A percentile compares a stretch with the other conserved stretches of the same genome.
Conservation (phyloP, 352 stramenopile genomes). For the Phytophthora agathidicida region DNA sequence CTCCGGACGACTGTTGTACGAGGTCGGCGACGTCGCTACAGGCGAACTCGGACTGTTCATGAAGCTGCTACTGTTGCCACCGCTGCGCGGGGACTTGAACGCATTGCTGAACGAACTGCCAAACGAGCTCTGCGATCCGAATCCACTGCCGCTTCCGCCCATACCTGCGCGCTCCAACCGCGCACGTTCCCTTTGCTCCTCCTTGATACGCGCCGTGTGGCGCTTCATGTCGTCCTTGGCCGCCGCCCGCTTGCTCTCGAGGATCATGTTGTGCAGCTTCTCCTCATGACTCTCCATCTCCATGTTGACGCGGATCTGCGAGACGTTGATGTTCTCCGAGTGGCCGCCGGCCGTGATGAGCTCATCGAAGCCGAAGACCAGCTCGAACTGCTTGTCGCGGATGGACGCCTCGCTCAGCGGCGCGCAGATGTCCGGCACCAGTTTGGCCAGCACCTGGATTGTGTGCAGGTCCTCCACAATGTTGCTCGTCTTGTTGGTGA, state of each 20-base stretch:
- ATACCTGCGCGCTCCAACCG: slow-evolving; percentile 78
- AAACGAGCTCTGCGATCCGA: slow-evolving; percentile 79
- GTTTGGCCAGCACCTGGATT: slow-evolving; percentile 97
- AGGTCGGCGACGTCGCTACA: slow-evolving; percentile 67
- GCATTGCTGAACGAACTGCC: slow-evolving; percentile 65
- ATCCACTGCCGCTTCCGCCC: slow-evolving; percentile 65
- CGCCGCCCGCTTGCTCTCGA: slow-evolving; percentile 94
- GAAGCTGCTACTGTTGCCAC: slow-evolving; percentile 44
- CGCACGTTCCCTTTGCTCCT: slow-evolving; percentile 85
- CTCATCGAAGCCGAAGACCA: slow-evolving; percentile 99
- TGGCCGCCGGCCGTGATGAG: slow-evolving; percentile 97
- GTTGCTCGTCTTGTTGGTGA: slow-evolving; percentile 99
- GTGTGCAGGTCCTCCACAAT: slow-evolving; percentile 99
- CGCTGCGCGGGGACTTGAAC: slow-evolving; percentile 73
- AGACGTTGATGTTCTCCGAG: slow-evolving; percentile 95
- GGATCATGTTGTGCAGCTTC: slow-evolving; percentile 98
- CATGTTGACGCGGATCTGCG: slow-evolving; percentile 96
- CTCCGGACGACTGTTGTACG: slow-evolving; percentile 60
- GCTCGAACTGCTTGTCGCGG: slow-evolving; percentile 97
- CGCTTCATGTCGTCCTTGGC: slow-evolving; percentile 92
- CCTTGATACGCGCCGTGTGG: slow-evolving; percentile 87
- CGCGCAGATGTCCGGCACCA: slow-evolving; percentile 96
- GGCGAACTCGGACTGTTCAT: slow-evolving; percentile 43
- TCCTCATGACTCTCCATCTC: slow-evolving; percentile 99
- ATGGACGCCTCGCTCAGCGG: slow-evolving; percentile 94